Conservation (phyloP, 192 early-diverging fungal genomes). For the Podila horticola region DNA sequence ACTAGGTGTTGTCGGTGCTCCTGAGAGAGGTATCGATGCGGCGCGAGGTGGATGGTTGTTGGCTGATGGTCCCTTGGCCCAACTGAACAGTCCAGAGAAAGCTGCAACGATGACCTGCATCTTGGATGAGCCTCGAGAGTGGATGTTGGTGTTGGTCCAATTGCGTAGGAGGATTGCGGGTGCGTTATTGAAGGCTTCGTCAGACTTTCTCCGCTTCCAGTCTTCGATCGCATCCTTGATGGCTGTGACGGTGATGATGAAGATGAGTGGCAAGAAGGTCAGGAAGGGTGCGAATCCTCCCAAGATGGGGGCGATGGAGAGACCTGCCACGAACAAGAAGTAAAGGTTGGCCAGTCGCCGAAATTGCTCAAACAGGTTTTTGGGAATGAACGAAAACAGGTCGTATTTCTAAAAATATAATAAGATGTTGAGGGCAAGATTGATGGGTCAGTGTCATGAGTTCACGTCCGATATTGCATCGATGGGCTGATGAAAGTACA, state of each 20-base stretch:
- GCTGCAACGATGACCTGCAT: slow-evolving; percentile 10
- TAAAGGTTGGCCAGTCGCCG: slow-evolving; percentile 95
- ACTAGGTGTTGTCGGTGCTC: slow-evolving; percentile 32
- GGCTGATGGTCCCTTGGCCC: not conserved
- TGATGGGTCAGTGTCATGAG: too few species aligned
- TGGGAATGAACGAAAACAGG: slow-evolving; percentile 88
- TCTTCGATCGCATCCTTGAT: slow-evolving; percentile 96
- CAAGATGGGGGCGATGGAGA: slow-evolving; percentile 73
- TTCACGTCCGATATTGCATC: too few species aligned
- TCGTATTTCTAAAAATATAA: slow-evolving; percentile 85
- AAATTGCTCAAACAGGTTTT: slow-evolving; percentile 98
- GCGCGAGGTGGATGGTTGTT: slow-evolving; percentile 9
- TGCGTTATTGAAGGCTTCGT: slow-evolving; percentile 84
- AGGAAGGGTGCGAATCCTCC: slow-evolving; percentile 78
- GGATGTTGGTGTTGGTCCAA: slow-evolving; percentile 74
- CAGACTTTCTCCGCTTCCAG: slow-evolving; percentile 84
- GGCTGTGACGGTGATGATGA: slow-evolving; percentile 82
- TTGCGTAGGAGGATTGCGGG: slow-evolving; percentile 59
- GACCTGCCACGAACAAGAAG: slow-evolving; percentile 88
- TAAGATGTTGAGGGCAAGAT: not conserved
- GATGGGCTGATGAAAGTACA: not conserved
- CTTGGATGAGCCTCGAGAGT: slow-evolving; percentile 9
- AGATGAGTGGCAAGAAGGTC: slow-evolving; percentile 82
- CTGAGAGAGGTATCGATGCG: slow-evolving; percentile 32
- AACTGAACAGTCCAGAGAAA: slow-evolving; percentile 12